Base-by-base conservation (phyloP, 1,284 basidiomycete genomes). In the Blastosporella zonata region DNA sequence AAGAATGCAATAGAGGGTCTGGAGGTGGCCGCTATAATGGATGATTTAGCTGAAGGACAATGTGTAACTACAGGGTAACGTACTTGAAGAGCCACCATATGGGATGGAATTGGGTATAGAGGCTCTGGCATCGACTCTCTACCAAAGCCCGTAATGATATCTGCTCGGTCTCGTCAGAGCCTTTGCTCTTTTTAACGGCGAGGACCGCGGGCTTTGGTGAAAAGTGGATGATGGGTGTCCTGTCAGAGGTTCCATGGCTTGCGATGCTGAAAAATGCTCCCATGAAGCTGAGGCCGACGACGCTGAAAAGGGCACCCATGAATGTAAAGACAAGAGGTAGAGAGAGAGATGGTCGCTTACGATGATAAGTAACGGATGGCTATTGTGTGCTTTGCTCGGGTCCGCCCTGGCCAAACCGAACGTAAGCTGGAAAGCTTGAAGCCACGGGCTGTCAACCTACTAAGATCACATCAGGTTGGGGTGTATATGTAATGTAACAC, bases 31-130 rank as follows among this genome's bases (percentile, higher is more conserved):
- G 60, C 84, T 87, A 50, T 13, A 33, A 47, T 41, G 12, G 17
- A 55, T 13, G 18, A 10, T 42, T 45, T 21, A 48, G 28, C 40
- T 37, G 44, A 17, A 31, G 53, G 23, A 53, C 53, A 34, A 13
- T 27, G 36, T 1, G 13, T 27, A 27, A 17, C 23, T 21, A 33
- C 17, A 28, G n/a, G 47, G 17, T 37, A 23, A 64, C 75, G 55
- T 51, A 87, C 86, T 75, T 85, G 57, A 70, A 73, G 36, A 90
- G 69, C 84, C 84, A 89, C 86, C 84, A 87, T 2, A 77, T 63
- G 4, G 87, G 82, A 20, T 63, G 66, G 56, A 82, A 89, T 43
- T 67, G 63, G 27, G 66, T 66, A 55, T 73, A 74, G 42, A 90
- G 64, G 52, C 77, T 82, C 22, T 77, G 77, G 58, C 84, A 87